Evolutionary conservation across 768 basidiomycete species (phyloP).

Genomic region (Cystofilobasidium capitatum): DNA sequence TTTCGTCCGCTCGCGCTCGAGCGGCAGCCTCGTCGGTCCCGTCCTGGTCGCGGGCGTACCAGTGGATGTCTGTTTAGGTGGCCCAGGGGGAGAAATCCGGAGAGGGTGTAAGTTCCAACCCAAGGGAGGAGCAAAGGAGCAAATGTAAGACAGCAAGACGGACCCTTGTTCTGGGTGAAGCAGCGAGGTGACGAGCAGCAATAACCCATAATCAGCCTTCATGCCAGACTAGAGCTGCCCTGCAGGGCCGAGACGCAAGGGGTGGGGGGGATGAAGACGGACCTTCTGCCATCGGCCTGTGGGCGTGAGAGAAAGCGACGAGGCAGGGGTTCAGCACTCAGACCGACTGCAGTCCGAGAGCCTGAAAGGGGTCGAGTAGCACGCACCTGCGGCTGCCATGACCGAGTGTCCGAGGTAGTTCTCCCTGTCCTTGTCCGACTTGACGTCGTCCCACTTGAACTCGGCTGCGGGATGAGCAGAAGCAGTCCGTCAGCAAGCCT

Average conservation of each 20-base stretch:
- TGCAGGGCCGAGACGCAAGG: neutral
- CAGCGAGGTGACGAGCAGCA: neutral
- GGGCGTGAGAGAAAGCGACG: neutral
- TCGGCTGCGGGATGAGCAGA: conserved; percentile 7
- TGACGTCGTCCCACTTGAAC: conserved; percentile 26
- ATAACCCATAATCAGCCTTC: neutral
- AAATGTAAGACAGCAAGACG: neutral
- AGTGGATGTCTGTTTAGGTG: conserved; percentile 25
- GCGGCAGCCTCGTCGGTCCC: conserved; percentile 12
- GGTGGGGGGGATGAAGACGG: neutral
- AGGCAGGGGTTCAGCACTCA: neutral
- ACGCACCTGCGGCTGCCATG: conserved; percentile 23
- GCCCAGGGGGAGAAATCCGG: neutral
- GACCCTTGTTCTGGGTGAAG: conserved; percentile 16
- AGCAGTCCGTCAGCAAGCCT: neutral
- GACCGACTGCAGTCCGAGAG: neutral
- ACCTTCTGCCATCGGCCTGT: conserved; percentile 20
- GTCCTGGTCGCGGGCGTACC: conserved; percentile 23
- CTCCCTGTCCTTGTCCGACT: conserved; percentile 23
- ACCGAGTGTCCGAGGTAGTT: conserved; percentile 26
- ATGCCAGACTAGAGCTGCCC: neutral
- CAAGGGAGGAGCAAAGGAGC: neutral
- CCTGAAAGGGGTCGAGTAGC: too few relatives aligned
- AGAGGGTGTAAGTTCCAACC: neutral
- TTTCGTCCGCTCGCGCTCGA: conserved; percentile 7